These are phyloP conservation scores for Dioscorea zingiberensis DNA, from an alignment of 106 monocot genomes.

Conservation along the genomic window DNA sequence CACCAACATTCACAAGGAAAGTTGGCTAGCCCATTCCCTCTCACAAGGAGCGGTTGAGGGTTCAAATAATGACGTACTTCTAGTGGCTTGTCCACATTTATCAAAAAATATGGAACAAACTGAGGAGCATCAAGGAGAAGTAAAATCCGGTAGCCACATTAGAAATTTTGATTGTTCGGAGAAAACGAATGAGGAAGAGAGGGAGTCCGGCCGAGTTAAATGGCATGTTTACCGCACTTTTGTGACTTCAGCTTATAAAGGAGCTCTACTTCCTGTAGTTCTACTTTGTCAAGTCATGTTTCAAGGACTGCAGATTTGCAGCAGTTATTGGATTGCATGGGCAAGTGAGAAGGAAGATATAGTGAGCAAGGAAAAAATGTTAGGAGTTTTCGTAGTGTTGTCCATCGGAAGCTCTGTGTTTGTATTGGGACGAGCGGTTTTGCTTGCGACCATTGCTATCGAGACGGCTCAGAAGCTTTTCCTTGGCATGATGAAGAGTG, in stretches of 20 bases:
- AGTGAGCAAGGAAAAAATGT: conserved; percentile 38
- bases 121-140: conserved; percentile 33
- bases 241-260: conserved; percentile 58
- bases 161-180: conserved; percentile 10
- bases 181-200: conserved; percentile 40
- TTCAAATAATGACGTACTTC: too few relatives aligned
- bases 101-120: conserved; percentile 13
- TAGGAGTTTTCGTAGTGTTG: conserved; percentile 50
- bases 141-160: background rate
- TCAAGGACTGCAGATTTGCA: conserved; percentile 70
- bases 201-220: conserved; percentile 69
- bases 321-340: conserved; percentile 96
- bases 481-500: conserved; percentile 42
- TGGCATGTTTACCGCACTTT: conserved; percentile 64
- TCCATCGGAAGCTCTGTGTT: conserved; percentile 69
- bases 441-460: conserved; percentile 60
- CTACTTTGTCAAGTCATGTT: conserved; percentile 65
- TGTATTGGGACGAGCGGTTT: conserved; percentile 63
- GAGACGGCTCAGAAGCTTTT: conserved; percentile 77
- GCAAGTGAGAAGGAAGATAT: conserved; percentile 40
- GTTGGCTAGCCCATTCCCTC: too few relatives aligned
- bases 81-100: too few relatives aligned
- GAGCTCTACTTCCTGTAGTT: conserved; percentile 67
- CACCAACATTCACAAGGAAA: too few relatives aligned
- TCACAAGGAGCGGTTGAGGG: too few relatives aligned